Evolutionary conservation across 192 early-diverging fungal species (phyloP), one percentile per base, ranked within the genome.

Genomic region (Lunasporangiospora selenospora): DNA sequence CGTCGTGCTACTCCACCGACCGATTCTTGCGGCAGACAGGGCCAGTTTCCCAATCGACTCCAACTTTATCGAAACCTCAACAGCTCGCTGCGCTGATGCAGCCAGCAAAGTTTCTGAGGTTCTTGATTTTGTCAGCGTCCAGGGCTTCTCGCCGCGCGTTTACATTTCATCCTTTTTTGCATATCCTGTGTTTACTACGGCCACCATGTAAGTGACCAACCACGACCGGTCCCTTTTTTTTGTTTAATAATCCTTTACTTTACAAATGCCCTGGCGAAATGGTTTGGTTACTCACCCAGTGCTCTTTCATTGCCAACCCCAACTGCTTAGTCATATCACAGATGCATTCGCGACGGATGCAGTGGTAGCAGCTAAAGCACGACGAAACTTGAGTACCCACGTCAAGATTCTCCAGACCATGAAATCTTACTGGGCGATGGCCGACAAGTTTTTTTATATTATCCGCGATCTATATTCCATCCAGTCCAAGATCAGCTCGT

Each of bases 381-480:
- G 55, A 33, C 48, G 65, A 19, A 70, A 67, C 52, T 48, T 85
- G 7, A 73, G 47, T 18, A 65, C 64, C 6, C 66, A 80, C 43
- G 70, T 80, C 43, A 65, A 66, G 46, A 66, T 76, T 12, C 27
- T 85, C 5, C 55, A 73, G 48, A 58, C 60, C 19, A 78, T 83
- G 76, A 58, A 67, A 46, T 44, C 63, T 6, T 80, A 77, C 29
- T 85, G 84, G 84, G 77, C 77, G 10, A 85, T 81, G 64, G 77
- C 81, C 0, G 78, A 77, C 44, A 85, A 81, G 30, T 71, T 83
- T 29, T 73, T 73, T 38, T 73, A 73, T 31, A 73, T 73, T 31
- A 73, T 73, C 53, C 69, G 69, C 6, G 69, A 73, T 37, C 49
- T 73, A 4, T 73, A 73, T 30, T 73, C 69, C 36, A 73, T 73